Base-by-base conservation (phyloP, 2,329 filamentous ascomycete species). In the Aureobasidium pullulans region DNA sequence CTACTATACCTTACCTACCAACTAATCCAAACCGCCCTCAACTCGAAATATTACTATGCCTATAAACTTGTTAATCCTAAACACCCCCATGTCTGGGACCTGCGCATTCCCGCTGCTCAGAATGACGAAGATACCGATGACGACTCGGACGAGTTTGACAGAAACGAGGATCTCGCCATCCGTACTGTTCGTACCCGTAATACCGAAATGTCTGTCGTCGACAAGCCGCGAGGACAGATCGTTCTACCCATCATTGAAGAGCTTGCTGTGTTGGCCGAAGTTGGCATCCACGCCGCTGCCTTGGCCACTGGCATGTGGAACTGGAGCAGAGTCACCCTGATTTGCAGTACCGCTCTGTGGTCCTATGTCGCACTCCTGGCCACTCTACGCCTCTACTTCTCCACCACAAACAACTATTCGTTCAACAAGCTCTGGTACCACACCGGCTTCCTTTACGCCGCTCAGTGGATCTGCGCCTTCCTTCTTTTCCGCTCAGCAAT, bases 341-440 rank as follows among this genome's bases (percentile, higher is more conserved):
- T 88, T 52, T 82, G 84, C 3, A 86, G 86, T 52, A 77, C 96
- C 36, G 73, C 84, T 10, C 84, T 84, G 32, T 97, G 94, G 93
- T 73, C 83, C 56, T 99, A 97, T 70, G 83, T 92, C 40, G 78
- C 93, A 31, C 74, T 85, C 15, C 81, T 99, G 61, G 86, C 86
- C 13, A 82, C 84, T 19, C 75, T 91, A 44, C 86, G 94, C 36
- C 77, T 96, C 54, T 67, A 85, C 74, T 74, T 84, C 79, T 74
- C 86, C 72, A 79, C 75, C 58, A 73, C 76, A 46, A 72, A 84
- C 77, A 74, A 84, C 75, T 67, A 84, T 78, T 79, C 90, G 72
- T 72, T 94, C 13, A 86, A 88, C 8, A 80, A 82, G 61, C 77
- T 97, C 8, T 99, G 94, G 94, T 92, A 93, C 70, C 94, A 99